These are phyloP conservation scores for Drechmeria coniospora DNA, from an alignment of 2,329 filamentous ascomycete genomes.

Conservation along the genomic window DNA sequence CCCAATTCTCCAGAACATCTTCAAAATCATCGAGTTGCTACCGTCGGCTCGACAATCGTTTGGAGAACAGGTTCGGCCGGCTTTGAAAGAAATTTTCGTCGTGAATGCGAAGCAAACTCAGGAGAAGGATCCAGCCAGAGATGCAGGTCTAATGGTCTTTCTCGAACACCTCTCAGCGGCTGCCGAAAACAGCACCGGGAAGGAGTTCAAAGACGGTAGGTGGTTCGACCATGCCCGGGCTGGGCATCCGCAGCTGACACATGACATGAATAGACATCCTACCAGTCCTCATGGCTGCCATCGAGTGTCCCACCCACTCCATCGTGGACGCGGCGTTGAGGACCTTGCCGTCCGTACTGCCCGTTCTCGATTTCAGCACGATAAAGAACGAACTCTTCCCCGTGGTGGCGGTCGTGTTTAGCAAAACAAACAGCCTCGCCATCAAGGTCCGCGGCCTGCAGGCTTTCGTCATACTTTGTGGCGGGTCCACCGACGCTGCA, in stretches of 20 bases:
- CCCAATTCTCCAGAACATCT: conserved; percentile 77
- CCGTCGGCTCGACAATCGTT: conserved; percentile 67
- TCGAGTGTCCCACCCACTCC: conserved; percentile 80
- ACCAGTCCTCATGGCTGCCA: conserved; percentile 66
- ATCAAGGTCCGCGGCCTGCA: conserved; percentile 91
- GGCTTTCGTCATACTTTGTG: conserved; percentile 79
- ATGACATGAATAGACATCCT: conserved; percentile 50
- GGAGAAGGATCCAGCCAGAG: conserved; percentile 69
- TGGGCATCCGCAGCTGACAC: background rate
- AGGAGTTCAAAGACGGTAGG: conserved; percentile 85
- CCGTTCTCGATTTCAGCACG: conserved; percentile 85
- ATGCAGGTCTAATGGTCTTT: conserved; percentile 82
- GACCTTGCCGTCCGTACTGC: conserved; percentile 64
- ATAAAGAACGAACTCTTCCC: conserved; percentile 97
- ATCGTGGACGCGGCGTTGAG: conserved; percentile 75
- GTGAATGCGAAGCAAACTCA: conserved; percentile 37
- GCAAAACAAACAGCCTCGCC: conserved; percentile 78
- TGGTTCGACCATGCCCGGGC: conserved; percentile 4
- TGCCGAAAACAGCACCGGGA: conserved; percentile 68
- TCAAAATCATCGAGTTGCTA: conserved; percentile 70
- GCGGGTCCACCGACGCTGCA: conserved; percentile 44
- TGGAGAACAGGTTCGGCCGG: conserved; percentile 72
- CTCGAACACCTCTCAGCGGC: conserved; percentile 69
- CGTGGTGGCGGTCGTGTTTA: conserved; percentile 78
- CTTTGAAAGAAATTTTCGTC: conserved; percentile 69